Base-by-base conservation (phyloP, 2,329 filamentous ascomycete species). In the Neonectria sp. region DNA sequence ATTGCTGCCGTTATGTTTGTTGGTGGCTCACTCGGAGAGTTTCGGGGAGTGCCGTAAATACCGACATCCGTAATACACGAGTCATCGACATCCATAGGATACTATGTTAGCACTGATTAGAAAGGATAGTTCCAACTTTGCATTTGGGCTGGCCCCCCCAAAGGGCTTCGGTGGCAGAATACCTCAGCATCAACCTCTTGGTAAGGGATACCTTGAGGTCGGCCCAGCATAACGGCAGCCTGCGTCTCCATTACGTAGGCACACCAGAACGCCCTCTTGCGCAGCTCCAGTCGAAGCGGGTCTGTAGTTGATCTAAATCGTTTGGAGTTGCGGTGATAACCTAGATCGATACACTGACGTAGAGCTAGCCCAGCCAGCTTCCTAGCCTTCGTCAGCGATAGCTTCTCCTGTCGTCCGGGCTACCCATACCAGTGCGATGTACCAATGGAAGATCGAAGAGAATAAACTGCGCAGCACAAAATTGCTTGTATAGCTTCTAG, bases 401-500 rank as follows among this genome's bases (percentile, higher is more conserved):
- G 5, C 5, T 29, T 31, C 8, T n/a, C 48, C 31, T 29, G 6
- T 9, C 25, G 8, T 4, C 31, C 17, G 13, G 4, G 21, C n/a
- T 7, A 17, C 15, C 13, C 6, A 31, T 56, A 62, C 63, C 63
- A 66, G 4, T 43, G 37, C 0, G 63, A 66, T 53, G 63, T 33
- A 1, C 52, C 63, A 17, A 29, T 59, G 2, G 56, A 37, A 24
- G 65, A 67, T 11, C 60, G 60, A 9, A 67, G 49, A 24, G 79
- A 78, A 31, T 77, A 79, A 5, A 79, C 73, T 1, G 78, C 78
- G 58, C 72, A 79, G 46, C 75, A 78, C 1, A 81, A 60, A 9
- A 80, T 72, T 3, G 74, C 75, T 60, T 81, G 78, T 53, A 81
- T 79, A 1, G 78, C 75, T 63, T 79, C 74, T 1, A 80, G 60